Percentiles rank a stretch among this genome's conserved stretches.
Conservation (phyloP, 2,329 filamentous ascomycete species). For the Chrysosporium keratinophilum region DNA sequence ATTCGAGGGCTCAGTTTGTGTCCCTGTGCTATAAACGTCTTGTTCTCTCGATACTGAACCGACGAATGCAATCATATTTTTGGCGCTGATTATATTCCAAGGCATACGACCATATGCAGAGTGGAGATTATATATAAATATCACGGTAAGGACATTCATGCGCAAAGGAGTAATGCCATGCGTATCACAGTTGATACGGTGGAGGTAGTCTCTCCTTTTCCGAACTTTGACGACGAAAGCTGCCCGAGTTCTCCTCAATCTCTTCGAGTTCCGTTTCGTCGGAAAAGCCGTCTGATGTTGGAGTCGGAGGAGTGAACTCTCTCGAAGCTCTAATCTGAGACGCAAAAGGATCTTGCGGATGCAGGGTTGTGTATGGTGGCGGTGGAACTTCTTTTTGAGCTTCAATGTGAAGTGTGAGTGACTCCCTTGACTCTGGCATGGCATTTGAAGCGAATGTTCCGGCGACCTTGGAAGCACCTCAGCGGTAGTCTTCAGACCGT, state of each 20-base stretch:
- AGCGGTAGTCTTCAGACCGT: background rate
- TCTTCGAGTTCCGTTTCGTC: background rate
- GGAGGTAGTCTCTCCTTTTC: conserved; percentile 7
- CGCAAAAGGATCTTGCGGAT: background rate
- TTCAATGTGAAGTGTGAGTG: background rate
- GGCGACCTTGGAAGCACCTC: background rate
- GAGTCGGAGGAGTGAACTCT: conserved; percentile 4
- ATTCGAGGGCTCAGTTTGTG: background rate
- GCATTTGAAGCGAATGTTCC: background rate
- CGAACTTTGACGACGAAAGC: background rate
- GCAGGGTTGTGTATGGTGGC: background rate
- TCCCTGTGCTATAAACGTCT: background rate
- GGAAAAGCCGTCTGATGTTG: conserved; percentile 1
- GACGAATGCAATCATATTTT: too few relatives aligned
- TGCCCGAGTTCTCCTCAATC: background rate
- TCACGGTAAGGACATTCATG: too few relatives aligned
- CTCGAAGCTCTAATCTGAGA: background rate
- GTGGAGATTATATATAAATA: background rate
- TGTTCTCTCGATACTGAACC: too few relatives aligned
- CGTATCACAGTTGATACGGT: conserved; percentile 3
- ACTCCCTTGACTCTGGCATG: background rate
- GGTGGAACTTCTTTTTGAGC: background rate
- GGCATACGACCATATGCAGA: too few relatives aligned
- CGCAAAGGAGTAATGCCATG: too few relatives aligned
- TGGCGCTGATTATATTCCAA: too few relatives aligned